Conservation (phyloP, 2,329 filamentous ascomycete genomes). For the Alternaria brassicae region DNA sequence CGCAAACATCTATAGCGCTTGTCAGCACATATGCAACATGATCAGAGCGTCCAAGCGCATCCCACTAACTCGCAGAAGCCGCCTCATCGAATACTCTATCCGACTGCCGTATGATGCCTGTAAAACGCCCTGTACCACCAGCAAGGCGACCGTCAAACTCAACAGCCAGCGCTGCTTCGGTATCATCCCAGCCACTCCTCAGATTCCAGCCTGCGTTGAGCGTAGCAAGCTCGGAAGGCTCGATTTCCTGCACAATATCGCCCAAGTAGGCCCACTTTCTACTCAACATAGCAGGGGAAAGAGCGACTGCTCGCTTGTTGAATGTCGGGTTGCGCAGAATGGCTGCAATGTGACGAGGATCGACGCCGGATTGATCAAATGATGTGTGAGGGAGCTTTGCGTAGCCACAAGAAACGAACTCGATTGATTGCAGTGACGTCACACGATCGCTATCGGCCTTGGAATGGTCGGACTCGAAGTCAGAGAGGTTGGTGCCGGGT, state of each 20-base stretch:
- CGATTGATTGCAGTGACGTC: conserved; percentile 53
- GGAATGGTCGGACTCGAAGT: conserved; percentile 50
- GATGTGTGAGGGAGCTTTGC: conserved; percentile 51
- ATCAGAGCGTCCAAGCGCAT: background rate
- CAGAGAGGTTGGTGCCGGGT: conserved; percentile 55
- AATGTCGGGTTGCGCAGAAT: conserved; percentile 32
- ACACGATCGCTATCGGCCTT: conserved; percentile 34
- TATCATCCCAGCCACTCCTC: conserved; percentile 42
- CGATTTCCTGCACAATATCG: conserved; percentile 51
- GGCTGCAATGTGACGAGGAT: conserved; percentile 21
- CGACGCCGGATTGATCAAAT: conserved; percentile 48
- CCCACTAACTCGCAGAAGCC: conserved; percentile 26
- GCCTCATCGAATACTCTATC: conserved; percentile 26
- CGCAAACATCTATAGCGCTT: background rate
- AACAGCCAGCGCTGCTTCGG: conserved; percentile 44
- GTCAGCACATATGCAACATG: conserved; percentile 1
- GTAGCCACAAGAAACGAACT: conserved; percentile 69
- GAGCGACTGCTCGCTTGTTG: conserved; percentile 36
- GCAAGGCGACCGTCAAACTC: conserved; percentile 52
- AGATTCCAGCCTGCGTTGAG: conserved; percentile 45
- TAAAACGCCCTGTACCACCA: conserved; percentile 54
- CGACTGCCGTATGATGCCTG: conserved; percentile 33
- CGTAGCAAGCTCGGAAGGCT: conserved; percentile 40
- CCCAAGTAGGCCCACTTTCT: conserved; percentile 48
- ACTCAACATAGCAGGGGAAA: conserved; percentile 49